phyloP scores from a whole-genome alignment of 2,329 filamentous ascomycete species.

The Aspergillus novofumigatus region DNA sequence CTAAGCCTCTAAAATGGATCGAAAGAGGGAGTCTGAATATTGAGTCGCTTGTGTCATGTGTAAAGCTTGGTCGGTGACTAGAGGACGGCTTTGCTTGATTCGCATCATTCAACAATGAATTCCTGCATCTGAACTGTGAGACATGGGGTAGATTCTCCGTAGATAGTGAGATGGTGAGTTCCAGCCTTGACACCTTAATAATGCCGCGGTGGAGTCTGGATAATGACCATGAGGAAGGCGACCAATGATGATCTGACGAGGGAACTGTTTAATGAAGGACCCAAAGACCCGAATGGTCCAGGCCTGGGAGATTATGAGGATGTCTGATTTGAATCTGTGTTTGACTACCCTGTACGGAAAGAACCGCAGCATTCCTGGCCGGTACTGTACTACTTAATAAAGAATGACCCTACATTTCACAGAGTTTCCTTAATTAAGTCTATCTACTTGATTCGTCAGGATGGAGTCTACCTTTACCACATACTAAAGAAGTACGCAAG shows the following conservation, averaged over 20 bases:
- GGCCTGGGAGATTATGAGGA: neutral
- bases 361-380: no score
- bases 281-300: neutral
- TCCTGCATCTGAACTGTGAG: neutral
- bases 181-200: no score
- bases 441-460: neutral
- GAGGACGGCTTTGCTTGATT: neutral
- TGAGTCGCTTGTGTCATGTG: neutral
- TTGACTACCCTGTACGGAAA: no score
- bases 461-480: neutral
- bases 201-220: no score
- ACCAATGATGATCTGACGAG: neutral
- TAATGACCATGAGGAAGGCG: neutral
- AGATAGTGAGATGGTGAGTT: neutral
- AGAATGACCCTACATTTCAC: neutral
- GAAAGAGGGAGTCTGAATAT: neutral
- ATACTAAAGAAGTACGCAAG: neutral
- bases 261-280: neutral
- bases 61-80: neutral
- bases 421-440: neutral
- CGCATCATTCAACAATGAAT: neutral
- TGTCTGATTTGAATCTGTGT: neutral
- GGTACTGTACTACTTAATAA: no score
- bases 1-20: no score
- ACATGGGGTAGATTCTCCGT: neutral